Percentiles rank a stretch among this genome's conserved stretches.
phyloP scores from a whole-genome alignment of 768 basidiomycete species.

The Pleurotus sapidus region DNA sequence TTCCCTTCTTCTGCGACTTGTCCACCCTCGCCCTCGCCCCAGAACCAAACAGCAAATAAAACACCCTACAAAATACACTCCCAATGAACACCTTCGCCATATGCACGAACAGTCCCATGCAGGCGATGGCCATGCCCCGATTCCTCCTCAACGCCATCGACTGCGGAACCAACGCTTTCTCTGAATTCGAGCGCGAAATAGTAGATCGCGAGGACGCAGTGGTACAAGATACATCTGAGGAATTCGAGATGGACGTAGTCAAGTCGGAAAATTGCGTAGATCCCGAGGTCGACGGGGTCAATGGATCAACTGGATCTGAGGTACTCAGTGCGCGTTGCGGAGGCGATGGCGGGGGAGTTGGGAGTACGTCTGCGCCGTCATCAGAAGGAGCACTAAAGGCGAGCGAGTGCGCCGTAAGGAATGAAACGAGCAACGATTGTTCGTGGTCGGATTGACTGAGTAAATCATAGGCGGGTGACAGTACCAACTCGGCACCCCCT shows the following conservation, averaged over 20 bases:
- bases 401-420: neutral
- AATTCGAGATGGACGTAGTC: neutral
- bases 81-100: slow-evolving; percentile 5
- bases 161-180: neutral
- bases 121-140: neutral
- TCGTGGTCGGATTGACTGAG: neutral
- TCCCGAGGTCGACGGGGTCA: neutral
- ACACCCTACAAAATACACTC: slow-evolving; percentile 3
- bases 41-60: slow-evolving; percentile 1
- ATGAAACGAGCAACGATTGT: neutral
- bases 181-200: neutral
- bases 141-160: neutral
- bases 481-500: neutral
- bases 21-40: neutral
- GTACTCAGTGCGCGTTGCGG: neutral
- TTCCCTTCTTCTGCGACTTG: neutral
- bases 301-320: neutral
- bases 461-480: neutral
- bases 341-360: slow-evolving; percentile 1
- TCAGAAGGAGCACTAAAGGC: neutral
- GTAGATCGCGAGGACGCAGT: neutral
- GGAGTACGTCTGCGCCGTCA: neutral
- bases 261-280: neutral
- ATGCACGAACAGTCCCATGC: slow-evolving; percentile 6
- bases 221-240: neutral